Evolutionary conservation across 306 rosid genomes (phyloP), one percentile per base, ranked within the genome.

Genomic region (Castanea crenata): DNA sequence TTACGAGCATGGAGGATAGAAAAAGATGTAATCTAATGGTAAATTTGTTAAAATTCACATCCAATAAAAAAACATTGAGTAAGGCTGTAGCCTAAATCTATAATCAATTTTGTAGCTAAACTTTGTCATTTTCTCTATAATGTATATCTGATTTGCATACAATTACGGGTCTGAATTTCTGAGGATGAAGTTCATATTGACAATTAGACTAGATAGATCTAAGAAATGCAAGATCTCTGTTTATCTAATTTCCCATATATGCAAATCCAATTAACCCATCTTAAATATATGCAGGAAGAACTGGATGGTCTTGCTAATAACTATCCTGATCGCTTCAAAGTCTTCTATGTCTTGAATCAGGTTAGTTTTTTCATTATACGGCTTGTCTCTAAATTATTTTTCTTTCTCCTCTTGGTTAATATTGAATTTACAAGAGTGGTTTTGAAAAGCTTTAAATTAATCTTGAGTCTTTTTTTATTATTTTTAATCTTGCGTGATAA

Each of bases 271-370:
- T 5, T 70, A 8, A 4, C 32, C 18, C 54, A 25, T 73, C 35
- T 49, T 35, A 71, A 38, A 38, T 41, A 16, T 73, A 35, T 86
- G 87, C 95, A 96, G 98, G 96, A 93, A 68, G 99, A 91, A 85
- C 83, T 96, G 84, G 94, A 93, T 27, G 84, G 88, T 63, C 96
- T 96, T 71, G 85, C 96, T 32, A 7, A 84, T 73, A 90, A 88
- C 69, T 88, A 91, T 78, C 89, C 96, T 1, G 94, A 86, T 74
- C 90, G 84, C 73, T 96, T 96, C 84, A 88, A 88, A 69, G 29
- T 91, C 76, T 91, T 82, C 86, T 91, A 86, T 44, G 98, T 96
- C 75, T 77, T 96, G 72, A 96, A 96, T 83, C 93, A 96, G 98
- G 99, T 92, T 46, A 58, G 84, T 79, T 72, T 34, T 77, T 55